A percentile compares a stretch with the other conserved stretches of the same genome.
Evolutionary conservation across 139 green algal species (phyloP).

Genomic region (Zygnema circumcarinatum): DNA sequence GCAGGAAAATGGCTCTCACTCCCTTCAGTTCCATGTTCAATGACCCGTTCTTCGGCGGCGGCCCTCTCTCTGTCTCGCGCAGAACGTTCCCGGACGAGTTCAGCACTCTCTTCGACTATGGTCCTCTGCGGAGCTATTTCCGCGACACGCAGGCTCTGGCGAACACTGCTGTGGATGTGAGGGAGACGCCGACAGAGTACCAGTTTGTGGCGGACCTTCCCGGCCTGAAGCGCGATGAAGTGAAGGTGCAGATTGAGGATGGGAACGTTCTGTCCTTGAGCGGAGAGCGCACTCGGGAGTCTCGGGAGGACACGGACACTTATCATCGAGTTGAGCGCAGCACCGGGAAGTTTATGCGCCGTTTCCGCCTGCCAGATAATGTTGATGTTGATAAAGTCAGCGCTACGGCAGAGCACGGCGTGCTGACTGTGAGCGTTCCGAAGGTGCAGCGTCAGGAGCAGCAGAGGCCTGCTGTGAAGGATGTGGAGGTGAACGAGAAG

Average conservation of each 20-base stretch:
- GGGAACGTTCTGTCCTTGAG: slow-evolving; percentile 49
- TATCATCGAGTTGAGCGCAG: slow-evolving; percentile 54
- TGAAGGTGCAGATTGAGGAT: slow-evolving; percentile 57
- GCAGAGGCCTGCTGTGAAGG: slow-evolving; percentile 25
- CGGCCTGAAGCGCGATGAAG: slow-evolving; percentile 34
- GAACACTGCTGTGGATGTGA: slow-evolving; percentile 51
- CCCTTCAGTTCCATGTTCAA: too few species aligned
- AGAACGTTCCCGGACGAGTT: slow-evolving; percentile 43
- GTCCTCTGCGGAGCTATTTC: slow-evolving; percentile 6
- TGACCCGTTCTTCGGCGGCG: not conserved
- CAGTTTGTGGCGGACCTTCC: slow-evolving; percentile 50
- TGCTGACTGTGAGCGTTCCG: slow-evolving; percentile 50
- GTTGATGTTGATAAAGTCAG: slow-evolving; percentile 37
- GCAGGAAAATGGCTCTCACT: too few species aligned
- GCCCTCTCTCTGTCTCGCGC: not conserved
- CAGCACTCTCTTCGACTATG: slow-evolving; percentile 38
- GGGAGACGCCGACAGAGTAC: slow-evolving; percentile 34
- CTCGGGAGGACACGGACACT: slow-evolving; percentile 39
- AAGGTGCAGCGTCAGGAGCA: slow-evolving; percentile 42
- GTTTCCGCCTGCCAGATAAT: slow-evolving; percentile 43
- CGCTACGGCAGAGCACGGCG: slow-evolving; percentile 33
- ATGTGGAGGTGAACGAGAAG: slow-evolving; percentile 24
- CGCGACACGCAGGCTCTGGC: slow-evolving; percentile 16
- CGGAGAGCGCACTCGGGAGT: slow-evolving; percentile 37
- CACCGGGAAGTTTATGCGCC: slow-evolving; percentile 37